Evolutionary conservation across 1,284 basidiomycete species (phyloP).

Genomic region (Coriolopsis trogii): DNA sequence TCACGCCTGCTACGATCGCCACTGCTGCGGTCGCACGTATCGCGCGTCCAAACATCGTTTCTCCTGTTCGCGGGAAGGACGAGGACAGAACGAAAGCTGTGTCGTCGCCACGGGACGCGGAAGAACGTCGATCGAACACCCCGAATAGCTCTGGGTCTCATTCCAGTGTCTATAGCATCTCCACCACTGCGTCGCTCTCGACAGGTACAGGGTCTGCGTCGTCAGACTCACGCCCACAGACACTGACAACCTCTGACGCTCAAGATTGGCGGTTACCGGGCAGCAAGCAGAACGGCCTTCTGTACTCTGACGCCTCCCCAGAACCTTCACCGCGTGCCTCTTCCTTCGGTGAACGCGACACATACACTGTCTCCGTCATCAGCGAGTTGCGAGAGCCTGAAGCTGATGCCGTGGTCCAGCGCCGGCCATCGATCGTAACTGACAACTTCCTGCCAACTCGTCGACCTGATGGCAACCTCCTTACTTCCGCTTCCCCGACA

Average conservation of each 20-base stretch:
- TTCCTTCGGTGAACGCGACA: slow-evolving; percentile 27
- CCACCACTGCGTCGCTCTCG: slow-evolving; percentile 23
- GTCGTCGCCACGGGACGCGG: slow-evolving; percentile 12
- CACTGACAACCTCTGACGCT: slow-evolving; percentile 19
- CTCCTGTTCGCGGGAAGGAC: slow-evolving; percentile 22
- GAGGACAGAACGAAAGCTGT: slow-evolving; percentile 14
- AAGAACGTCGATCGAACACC: slow-evolving; percentile 28
- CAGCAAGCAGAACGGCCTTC: slow-evolving; percentile 16
- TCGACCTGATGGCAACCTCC: slow-evolving; percentile 12
- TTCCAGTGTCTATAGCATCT: slow-evolving; percentile 30
- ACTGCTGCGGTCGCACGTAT: slow-evolving; percentile 32
- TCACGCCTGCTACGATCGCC: slow-evolving; percentile 37
- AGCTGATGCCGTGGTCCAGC: slow-evolving; percentile 4
- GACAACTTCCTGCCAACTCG: slow-evolving; percentile 24
- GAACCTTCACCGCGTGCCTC: slow-evolving; percentile 29
- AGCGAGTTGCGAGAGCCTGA: slow-evolving; percentile 17
- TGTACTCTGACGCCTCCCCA: slow-evolving; percentile 31
- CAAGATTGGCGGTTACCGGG: slow-evolving; percentile 24
- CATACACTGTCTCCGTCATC: slow-evolving; percentile 22
- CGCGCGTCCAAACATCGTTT: slow-evolving; percentile 31
- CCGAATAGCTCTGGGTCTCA: slow-evolving; percentile 33
- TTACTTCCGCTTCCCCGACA: slow-evolving; percentile 20
- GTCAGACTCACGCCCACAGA: slow-evolving; percentile 27
- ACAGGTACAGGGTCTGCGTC: slow-evolving; percentile 24
- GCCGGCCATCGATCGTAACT: slow-evolving; percentile 31